These are phyloP conservation scores for Neurospora africana DNA, from an alignment of 495 filamentous ascomycete species.

Conservation along the genomic window DNA sequence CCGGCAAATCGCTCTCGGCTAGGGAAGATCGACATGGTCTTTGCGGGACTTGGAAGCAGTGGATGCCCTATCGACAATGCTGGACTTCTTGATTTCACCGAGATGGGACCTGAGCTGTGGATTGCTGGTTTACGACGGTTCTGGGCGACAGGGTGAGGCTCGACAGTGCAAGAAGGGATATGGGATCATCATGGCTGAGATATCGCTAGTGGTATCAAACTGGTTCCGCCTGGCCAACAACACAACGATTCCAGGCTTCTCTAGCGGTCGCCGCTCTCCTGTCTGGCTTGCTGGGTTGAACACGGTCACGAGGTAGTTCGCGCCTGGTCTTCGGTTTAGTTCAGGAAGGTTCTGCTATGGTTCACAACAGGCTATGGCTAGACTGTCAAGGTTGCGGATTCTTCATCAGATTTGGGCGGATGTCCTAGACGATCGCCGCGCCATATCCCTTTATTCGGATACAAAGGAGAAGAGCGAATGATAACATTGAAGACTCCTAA, in stretches of 20 bases:
- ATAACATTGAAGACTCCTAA: neutral
- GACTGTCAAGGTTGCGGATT: neutral
- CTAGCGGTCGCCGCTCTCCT: neutral
- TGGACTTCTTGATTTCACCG: neutral
- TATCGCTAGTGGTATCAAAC: neutral
- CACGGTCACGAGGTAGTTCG: neutral
- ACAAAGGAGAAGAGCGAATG: neutral
- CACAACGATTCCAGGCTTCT: neutral
- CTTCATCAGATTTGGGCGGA: neutral
- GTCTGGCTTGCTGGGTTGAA: neutral
- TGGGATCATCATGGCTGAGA: neutral
- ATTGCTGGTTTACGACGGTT: neutral
- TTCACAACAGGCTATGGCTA: neutral
- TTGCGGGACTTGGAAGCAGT: neutral
- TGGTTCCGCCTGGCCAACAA: neutral
- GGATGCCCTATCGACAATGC: neutral
- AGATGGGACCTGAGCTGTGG: neutral
- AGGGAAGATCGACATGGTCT: neutral
- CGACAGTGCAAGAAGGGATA: neutral
- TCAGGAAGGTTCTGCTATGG: neutral
- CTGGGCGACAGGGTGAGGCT: neutral
- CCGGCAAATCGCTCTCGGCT: neutral
- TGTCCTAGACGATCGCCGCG: neutral
- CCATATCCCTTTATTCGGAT: neutral
- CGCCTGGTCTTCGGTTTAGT: neutral